Percentiles rank a stretch among this genome's conserved stretches.
phyloP scores from a whole-genome alignment of 768 basidiomycete species.

The Tylopilus rubrobrunneus region DNA sequence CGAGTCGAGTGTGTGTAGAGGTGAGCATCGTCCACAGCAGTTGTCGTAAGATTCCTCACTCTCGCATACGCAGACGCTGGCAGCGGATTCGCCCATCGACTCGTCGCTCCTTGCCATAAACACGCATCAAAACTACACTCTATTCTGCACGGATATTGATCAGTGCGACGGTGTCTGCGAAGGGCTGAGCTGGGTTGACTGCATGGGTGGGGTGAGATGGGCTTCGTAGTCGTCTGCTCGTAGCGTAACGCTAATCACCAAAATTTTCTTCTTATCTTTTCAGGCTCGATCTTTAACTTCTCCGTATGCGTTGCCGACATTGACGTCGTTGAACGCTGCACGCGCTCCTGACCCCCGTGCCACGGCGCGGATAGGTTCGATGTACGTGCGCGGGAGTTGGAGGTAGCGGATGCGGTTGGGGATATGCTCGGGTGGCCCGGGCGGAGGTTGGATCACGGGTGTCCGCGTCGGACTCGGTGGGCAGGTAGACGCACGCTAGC shows the following conservation, averaged over 20 bases:
- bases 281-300: slow-evolving; percentile 59
- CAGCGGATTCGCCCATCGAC: slow-evolving; percentile 86
- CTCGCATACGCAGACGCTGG: slow-evolving; percentile 48
- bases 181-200: slow-evolving; percentile 74
- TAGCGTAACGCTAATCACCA: too few species aligned
- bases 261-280: background rate
- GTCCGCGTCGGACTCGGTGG: slow-evolving; percentile 11
- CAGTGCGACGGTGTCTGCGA: slow-evolving; percentile 69
- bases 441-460: slow-evolving; percentile 13
- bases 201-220: slow-evolving; percentile 51
- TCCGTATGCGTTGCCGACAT: slow-evolving; percentile 82
- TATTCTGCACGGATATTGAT: slow-evolving; percentile 77
- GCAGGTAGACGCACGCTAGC: slow-evolving; percentile 51
- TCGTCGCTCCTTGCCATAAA: slow-evolving; percentile 85
- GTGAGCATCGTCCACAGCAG: slow-evolving; percentile 36
- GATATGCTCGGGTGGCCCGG: slow-evolving; percentile 56
- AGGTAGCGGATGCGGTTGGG: slow-evolving; percentile 56
- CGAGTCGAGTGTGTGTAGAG: slow-evolving; percentile 76
- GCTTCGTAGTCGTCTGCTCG: too few species aligned
- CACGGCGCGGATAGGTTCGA: slow-evolving; percentile 79
- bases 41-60: background rate
- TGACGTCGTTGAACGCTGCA: slow-evolving; percentile 83
- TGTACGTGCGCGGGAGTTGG: slow-evolving; percentile 48
- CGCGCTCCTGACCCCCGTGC: slow-evolving; percentile 82
- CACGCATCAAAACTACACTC: slow-evolving; percentile 89